These are phyloP conservation scores for Avicennia marina DNA, from an alignment of 257 asterid species.

Conservation along the genomic window DNA sequence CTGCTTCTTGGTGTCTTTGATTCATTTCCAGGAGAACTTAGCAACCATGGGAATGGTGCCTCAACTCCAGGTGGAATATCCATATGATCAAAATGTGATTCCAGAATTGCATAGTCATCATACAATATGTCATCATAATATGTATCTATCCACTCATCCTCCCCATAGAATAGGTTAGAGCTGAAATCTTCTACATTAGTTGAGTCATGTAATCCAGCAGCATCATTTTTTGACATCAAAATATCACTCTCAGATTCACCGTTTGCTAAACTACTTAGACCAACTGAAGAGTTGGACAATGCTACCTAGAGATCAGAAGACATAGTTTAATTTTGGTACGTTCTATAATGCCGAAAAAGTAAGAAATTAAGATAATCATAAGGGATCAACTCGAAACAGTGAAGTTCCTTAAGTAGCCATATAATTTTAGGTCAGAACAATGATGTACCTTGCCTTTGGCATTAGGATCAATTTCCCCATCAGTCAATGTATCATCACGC, in stretches of 20 bases:
- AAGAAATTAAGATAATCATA: not conserved
- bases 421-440: slow-evolving; percentile 2
- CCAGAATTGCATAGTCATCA: slow-evolving; percentile 43
- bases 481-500: slow-evolving; percentile 27
- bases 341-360: not conserved
- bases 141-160: slow-evolving; percentile 52
- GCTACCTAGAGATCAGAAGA: slow-evolving; percentile 38
- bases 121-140: slow-evolving; percentile 42
- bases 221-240: slow-evolving; percentile 23
- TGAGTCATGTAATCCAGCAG: slow-evolving; percentile 28
- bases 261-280: slow-evolving; percentile 27
- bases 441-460: slow-evolving; percentile 67
- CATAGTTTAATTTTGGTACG: slow-evolving; percentile 1
- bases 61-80: slow-evolving; percentile 84
- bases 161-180: slow-evolving; percentile 37
- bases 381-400: not conserved
- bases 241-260: slow-evolving; percentile 28
- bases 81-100: slow-evolving; percentile 66
- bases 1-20: slow-evolving; percentile 26
- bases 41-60: slow-evolving; percentile 71
- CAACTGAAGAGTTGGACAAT: slow-evolving; percentile 27
- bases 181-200: slow-evolving; percentile 36
- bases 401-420: not conserved
- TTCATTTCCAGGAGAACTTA: slow-evolving; percentile 22
- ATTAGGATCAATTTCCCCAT: slow-evolving; percentile 31